Base-by-base conservation (phyloP, 768 basidiomycete species). In the Cyclocybe aegerita region DNA sequence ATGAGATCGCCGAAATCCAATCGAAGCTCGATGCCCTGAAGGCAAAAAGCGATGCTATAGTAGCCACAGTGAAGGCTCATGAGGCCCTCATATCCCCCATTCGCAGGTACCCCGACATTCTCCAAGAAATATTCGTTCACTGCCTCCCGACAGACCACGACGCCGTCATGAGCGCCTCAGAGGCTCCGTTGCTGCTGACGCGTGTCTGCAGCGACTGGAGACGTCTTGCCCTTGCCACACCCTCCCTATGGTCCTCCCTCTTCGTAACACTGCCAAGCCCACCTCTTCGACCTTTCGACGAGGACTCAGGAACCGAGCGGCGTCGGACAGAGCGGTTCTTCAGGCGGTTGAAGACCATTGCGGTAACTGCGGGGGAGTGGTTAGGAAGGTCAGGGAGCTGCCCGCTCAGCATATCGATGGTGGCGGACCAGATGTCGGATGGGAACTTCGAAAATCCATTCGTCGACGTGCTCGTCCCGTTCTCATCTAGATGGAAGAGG, bases 51-150 rank as follows among this genome's bases (percentile, higher is more conserved):
- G 23, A 23, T 23, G 23, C 23, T 23, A 23, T 23, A 23, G 23
- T 3, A 23, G 23, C 23, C 23, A 23, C 23, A 23, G 23, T 23
- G 23, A 36, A 47, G 12, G 30, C n/a, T 4, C 47, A 52, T 16
- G 16, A 33, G 34, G 23, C 11, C 8, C 23, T 53, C 12, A 10
- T 49, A 11, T 49, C 53, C 31, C 53, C 53, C 4, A 40, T 54
- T 9, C 53, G 53, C 8, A 43, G 48, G 16, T 43, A 49, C 11
- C 47, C 53, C 11, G 53, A 54, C 23, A 15, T 48, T 11, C 32
- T 54, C 4, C n/a, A 32, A 10, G 43, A 54, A 29, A 54, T 54
- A 10, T 54, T 54, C 38, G 17, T 31, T 33, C 43, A 40, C n/a
- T 49, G 53, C 32, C 48, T 54, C 9, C 35, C 46, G 5, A 46